Base-by-base conservation (phyloP, 306 rosid genomes). In the Dryas drummondii region DNA sequence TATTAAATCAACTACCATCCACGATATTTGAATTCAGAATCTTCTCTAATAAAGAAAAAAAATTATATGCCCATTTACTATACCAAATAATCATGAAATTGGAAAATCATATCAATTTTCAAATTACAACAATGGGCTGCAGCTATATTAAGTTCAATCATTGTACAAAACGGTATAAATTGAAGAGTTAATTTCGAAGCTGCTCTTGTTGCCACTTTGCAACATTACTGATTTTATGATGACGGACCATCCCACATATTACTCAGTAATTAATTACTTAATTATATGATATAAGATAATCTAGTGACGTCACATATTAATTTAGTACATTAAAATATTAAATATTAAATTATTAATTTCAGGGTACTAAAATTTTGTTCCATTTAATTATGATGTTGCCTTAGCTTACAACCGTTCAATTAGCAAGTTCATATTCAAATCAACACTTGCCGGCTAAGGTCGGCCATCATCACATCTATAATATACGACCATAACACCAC, bases 361-460 rank as follows among this genome's bases (percentile, higher is more conserved):
- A 6, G 14, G 16, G 4, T 54, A 42, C 13, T 8, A 11, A 55
- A 11, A 17, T 2, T 55, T 7, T n/a, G 2, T 17, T 71, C 22
- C 14, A 55, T 71, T 55, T 71, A 13, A n/a, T 74, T 74, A 62
- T 62, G 8, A 73, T 13, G 4, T 37, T 8, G 0, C 52, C n/a
- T 37, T 12, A 64, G 47, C 22, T 59, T 68, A 37, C 37, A 66
- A 16, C 82, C 74, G 78, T 66, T 66, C 54, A 56, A 22, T 22
- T 22, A 67, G 59, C 67, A 76, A 58, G 60, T 55, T 32, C 68
- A 68, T 42, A 62, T 46, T 73, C 15, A 16, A 9, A 37, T 74
- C 57, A 50, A 56, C 19, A 76, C 62, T 41, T 54, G 98, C 98
- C 93, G 97, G 98, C 96, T 87, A 66, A 67, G 82, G 91, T 77